Percentiles rank a stretch among this genome's conserved stretches.
Conservation (phyloP, 805 yeast genomes). For the Starmera amethionina region DNA sequence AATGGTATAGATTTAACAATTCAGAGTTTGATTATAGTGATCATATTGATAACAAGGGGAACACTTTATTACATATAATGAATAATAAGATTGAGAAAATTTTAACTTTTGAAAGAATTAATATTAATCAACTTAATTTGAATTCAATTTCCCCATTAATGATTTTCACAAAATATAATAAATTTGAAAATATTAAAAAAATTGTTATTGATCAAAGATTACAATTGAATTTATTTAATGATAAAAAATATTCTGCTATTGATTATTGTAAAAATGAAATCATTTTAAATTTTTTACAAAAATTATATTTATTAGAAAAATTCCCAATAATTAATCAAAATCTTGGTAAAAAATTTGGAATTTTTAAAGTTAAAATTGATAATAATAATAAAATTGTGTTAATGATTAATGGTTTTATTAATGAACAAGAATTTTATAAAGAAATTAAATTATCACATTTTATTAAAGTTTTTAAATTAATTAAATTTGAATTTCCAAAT, state of each 20-base stretch:
- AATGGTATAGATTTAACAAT: conserved; percentile 28
- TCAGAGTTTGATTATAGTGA: conserved; percentile 36
- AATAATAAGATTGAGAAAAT: conserved; percentile 36
- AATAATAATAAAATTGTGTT: conserved; percentile 17
- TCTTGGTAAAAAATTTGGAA: conserved; percentile 19
- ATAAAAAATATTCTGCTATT: conserved; percentile 24
- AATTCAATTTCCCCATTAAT: conserved; percentile 61
- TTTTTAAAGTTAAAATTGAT: conserved; percentile 26
- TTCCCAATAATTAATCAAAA: conserved; percentile 5
- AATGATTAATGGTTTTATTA: conserved; percentile 14
- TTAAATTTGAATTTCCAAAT: conserved; percentile 27
- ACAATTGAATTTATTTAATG: conserved; percentile 26
- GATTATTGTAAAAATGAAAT: conserved; percentile 34
- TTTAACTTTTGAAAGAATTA: conserved; percentile 26
- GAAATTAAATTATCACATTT: conserved; percentile 21
- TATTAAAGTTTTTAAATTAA: conserved; percentile 21
- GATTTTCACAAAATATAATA: conserved; percentile 58
- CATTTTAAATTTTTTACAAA: conserved; percentile 27
- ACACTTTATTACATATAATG: conserved; percentile 67
- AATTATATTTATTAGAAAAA: conserved; percentile 10
- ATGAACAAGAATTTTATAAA: conserved; percentile 5
- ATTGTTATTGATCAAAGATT: conserved; percentile 42
- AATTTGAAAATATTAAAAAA: conserved; percentile 45
- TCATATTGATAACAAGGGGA: conserved; percentile 67
- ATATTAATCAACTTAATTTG: conserved; percentile 52